A percentile compares a stretch with the other conserved stretches of the same genome.
phyloP scores from a whole-genome alignment of 495 filamentous ascomycete species.

The Stereocaulon alpinum region DNA sequence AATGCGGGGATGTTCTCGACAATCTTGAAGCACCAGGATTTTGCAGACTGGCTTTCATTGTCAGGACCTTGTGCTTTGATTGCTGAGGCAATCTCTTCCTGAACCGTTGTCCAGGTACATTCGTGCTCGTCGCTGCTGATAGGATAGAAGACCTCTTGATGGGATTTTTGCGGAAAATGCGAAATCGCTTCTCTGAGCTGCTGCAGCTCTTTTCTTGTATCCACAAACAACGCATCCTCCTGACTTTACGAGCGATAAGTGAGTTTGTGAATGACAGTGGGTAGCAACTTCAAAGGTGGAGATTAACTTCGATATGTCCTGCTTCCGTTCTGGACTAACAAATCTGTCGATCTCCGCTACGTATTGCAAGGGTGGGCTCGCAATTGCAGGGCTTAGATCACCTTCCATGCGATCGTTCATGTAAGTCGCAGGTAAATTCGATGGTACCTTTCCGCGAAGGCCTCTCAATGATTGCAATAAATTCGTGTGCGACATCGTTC shows the following conservation, averaged over 20 bases:
- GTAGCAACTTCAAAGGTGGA: too few species aligned
- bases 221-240: neutral
- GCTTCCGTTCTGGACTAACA: neutral
- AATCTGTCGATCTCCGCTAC: conserved; percentile 3
- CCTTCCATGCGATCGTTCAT: conserved; percentile 7
- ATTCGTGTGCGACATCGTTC: neutral
- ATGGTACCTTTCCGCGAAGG: neutral
- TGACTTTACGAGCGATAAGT: neutral
- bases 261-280: too few species aligned
- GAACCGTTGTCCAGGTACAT: neutral
- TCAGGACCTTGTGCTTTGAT: neutral
- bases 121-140: neutral
- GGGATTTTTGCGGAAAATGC: neutral
- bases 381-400: conserved; percentile 1
- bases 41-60: neutral
- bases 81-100: neutral
- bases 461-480: neutral
- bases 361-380: neutral
- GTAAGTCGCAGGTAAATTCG: neutral
- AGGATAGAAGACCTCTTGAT: neutral
- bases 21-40: neutral
- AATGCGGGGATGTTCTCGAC: neutral
- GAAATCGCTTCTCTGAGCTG: neutral
- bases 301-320: neutral
- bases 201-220: neutral